Conservation (phyloP, 2,329 filamentous ascomycete species). For the Achaetomium macrosporum region DNA sequence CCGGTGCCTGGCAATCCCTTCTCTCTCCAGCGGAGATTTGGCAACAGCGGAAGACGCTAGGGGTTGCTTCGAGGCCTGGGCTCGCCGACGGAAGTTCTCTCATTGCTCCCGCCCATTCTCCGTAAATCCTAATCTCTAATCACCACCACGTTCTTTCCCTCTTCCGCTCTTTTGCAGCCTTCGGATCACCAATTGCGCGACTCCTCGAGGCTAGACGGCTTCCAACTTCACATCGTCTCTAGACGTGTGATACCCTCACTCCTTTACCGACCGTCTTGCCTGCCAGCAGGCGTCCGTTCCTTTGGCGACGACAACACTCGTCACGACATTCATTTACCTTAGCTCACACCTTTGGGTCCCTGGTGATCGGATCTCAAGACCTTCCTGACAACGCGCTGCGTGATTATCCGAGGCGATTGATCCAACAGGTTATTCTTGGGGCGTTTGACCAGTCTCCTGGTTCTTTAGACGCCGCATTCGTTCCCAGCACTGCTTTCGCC, state of each 20-base stretch:
- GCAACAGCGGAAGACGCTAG: constrained; percentile 13
- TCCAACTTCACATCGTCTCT: constrained; percentile 23
- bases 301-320: constrained; percentile 31
- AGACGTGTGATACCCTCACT: constrained; percentile 23
- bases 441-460: neutral
- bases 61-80: constrained; percentile 15
- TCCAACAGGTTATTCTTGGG: neutral
- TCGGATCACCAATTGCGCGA: constrained; percentile 9
- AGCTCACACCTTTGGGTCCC: constrained; percentile 6
- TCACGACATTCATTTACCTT: constrained; percentile 36
- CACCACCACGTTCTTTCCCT: constrained; percentile 12
- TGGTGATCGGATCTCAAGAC: constrained; percentile 9
- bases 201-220: constrained; percentile 20
- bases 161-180: constrained; percentile 18
- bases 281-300: constrained; percentile 54
- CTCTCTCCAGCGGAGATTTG: constrained; percentile 23
- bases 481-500: neutral
- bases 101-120: neutral
- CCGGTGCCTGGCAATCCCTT: constrained; percentile 16
- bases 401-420: constrained; percentile 3
- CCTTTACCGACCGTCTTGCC: constrained; percentile 30
- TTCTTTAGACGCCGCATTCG: neutral
- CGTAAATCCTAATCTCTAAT: constrained; percentile 20
- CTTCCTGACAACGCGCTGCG: constrained; percentile 4
- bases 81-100: constrained; percentile 3